phyloP scores from a whole-genome alignment of 2,329 filamentous ascomycete genomes.

The Malbranchea zuffiana region DNA sequence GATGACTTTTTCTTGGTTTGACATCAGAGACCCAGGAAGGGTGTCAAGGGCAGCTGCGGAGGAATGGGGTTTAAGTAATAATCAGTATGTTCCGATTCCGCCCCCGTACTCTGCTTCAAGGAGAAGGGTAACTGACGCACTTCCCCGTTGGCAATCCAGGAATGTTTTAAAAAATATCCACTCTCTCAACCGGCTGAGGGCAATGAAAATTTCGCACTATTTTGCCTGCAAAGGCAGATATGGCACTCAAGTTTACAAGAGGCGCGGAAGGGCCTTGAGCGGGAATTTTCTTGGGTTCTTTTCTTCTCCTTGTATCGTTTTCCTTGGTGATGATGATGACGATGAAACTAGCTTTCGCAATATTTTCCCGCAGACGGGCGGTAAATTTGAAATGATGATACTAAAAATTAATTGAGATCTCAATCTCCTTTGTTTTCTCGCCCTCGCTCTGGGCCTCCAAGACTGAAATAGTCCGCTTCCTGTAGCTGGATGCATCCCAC shows the following conservation, averaged over 20 bases:
- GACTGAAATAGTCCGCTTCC: too few relatives aligned
- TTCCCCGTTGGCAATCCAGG: neutral
- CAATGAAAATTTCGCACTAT: too few relatives aligned
- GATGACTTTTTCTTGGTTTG: too few relatives aligned
- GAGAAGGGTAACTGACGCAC: neutral
- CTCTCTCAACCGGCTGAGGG: too few relatives aligned
- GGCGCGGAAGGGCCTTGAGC: neutral
- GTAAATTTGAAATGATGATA: neutral
- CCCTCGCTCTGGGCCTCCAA: too few relatives aligned
- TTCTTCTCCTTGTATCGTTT: too few relatives aligned
- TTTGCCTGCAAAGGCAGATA: too few relatives aligned
- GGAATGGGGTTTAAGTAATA: conserved; percentile 16
- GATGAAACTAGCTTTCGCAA: neutral
- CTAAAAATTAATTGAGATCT: too few relatives aligned
- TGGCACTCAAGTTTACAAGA: neutral
- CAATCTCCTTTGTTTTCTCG: too few relatives aligned
- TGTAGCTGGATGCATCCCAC: too few relatives aligned
- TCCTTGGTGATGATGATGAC: neutral
- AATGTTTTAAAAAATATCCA: conserved; percentile 2
- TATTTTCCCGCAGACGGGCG: neutral
- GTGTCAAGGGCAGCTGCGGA: conserved; percentile 11
- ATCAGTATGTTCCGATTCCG: conserved; percentile 11
- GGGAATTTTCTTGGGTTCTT: neutral
- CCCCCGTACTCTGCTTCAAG: neutral
- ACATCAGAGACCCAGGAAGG: too few relatives aligned